Conservation (phyloP, 2,329 filamentous ascomycete species). For the Clarireedia homoeocarpa region DNA sequence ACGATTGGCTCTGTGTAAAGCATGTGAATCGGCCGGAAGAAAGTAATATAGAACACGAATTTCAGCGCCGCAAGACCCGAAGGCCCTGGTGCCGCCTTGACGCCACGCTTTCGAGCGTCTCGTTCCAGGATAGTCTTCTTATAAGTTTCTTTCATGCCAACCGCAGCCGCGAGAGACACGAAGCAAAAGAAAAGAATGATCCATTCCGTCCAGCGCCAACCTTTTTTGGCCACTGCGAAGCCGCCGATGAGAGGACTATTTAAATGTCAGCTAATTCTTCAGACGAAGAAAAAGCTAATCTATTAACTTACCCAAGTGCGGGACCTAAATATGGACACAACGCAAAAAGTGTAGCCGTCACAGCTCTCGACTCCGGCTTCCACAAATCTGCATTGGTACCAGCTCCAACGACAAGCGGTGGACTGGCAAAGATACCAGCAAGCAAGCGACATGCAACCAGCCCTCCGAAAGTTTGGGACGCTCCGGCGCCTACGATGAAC, state of each 20-base stretch:
- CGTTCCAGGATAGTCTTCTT: background rate
- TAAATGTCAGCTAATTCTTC: background rate
- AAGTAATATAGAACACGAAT: background rate
- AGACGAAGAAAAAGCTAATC: background rate
- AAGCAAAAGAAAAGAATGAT: background rate
- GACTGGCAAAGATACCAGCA: conserved; percentile 37
- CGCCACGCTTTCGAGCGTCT: background rate
- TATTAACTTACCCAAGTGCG: conserved; percentile 3
- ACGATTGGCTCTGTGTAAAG: conserved; percentile 51
- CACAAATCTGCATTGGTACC: conserved; percentile 61
- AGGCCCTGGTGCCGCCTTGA: background rate
- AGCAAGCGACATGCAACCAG: conserved; percentile 44
- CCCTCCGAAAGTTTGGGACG: background rate
- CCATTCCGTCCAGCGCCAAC: conserved; percentile 31
- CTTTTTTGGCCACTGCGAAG: conserved; percentile 27
- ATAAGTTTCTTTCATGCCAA: background rate
- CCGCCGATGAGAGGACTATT: conserved; percentile 27
- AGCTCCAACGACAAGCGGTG: conserved; percentile 47
- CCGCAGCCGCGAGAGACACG: background rate
- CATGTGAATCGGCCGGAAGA: conserved; percentile 59
- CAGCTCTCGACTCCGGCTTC: conserved; percentile 45
- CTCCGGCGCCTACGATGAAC: background rate
- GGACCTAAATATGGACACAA: conserved; percentile 35
- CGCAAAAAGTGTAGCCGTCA: conserved; percentile 44
- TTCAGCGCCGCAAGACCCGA: background rate